phyloP scores from a whole-genome alignment of 305 asterid genomes.

The Andrographis paniculata region DNA sequence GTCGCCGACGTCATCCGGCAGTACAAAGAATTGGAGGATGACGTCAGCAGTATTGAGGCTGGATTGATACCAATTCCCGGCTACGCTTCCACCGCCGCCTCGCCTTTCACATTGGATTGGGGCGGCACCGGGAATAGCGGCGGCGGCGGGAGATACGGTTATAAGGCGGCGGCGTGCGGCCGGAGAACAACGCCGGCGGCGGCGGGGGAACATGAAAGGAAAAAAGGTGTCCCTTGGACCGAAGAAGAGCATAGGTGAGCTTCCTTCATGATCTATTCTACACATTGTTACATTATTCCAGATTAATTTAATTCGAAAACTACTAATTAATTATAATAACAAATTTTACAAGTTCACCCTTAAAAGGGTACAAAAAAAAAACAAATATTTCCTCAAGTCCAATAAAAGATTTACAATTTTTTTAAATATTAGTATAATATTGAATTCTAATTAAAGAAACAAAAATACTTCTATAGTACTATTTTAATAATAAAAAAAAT shows the following conservation, averaged over 20 bases:
- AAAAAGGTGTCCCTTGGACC: conserved; percentile 95
- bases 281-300: too few relatives aligned
- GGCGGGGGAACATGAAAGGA: conserved; percentile 75
- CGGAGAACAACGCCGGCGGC: too few relatives aligned
- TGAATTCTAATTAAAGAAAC: too few relatives aligned
- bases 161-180: too few relatives aligned
- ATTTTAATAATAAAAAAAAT: too few relatives aligned
- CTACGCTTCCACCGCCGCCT: conserved; percentile 31
- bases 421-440: too few relatives aligned
- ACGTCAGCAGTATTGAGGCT: conserved; percentile 85
- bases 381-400: too few relatives aligned
- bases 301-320: neutral
- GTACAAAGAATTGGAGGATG: conserved; percentile 73
- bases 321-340: neutral
- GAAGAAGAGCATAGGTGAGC: conserved; percentile 89
- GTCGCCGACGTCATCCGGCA: conserved; percentile 74
- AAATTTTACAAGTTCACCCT: too few relatives aligned
- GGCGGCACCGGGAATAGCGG: conserved; percentile 58
- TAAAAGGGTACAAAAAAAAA: too few relatives aligned
- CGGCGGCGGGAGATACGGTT: too few relatives aligned
- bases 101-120: conserved; percentile 83
- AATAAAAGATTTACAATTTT: too few relatives aligned
- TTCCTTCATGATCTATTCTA: neutral
- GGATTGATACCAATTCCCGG: conserved; percentile 77
- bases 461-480: too few relatives aligned